Evolutionary conservation across 192 early-diverging fungal genomes (phyloP), one percentile per base, ranked within the genome.

Genomic region (Phycomyces blakesleeanus): DNA sequence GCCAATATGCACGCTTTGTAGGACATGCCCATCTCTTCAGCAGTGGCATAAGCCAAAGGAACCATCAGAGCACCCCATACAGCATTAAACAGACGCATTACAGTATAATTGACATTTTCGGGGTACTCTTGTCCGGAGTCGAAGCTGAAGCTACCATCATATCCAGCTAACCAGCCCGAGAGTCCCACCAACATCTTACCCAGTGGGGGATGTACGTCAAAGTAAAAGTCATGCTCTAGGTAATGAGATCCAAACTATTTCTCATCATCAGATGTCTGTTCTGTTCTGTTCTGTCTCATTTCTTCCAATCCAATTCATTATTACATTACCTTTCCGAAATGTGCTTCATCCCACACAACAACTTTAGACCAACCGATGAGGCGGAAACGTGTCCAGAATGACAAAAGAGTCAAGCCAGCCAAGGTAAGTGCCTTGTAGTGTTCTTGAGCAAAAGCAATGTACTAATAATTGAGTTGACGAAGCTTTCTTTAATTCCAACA

Each of bases 151-250:
- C 78, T 73, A 6, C 95, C 96, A 73, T 97, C 83, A 69, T 90
- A 97, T 0, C 93, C 90, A n/a, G 85, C 89, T 24, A 99, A 58
- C 3, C 86, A 65, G 50, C 92, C 97, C 5, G 93, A 83, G 29
- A 96, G 72, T 2, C 87, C 95, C 18, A 95, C 86, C 20, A 99
- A 79, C 82, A 98, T 97, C 80, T 99, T 99, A 51, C 96, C 96
- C 62, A 97, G 80, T 12, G 97, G 96, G 22, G 97, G 97, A 75
- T 99, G 97, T 2, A 99, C 96, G 77, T 99, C 97, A 67, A 93
- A 93, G 71, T 96, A 99, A 67, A 96, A 99, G 37, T 90, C 89
- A 29, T 83, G 78, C 53, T 98, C 93, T 51, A 99, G 74, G 76
- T 99, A 99, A 71, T 96, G 79, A 12, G 89, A 91, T 18, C 89